Evolutionary conservation across 106 monocot genomes (phyloP).

Genomic region (Posidonia australis): DNA sequence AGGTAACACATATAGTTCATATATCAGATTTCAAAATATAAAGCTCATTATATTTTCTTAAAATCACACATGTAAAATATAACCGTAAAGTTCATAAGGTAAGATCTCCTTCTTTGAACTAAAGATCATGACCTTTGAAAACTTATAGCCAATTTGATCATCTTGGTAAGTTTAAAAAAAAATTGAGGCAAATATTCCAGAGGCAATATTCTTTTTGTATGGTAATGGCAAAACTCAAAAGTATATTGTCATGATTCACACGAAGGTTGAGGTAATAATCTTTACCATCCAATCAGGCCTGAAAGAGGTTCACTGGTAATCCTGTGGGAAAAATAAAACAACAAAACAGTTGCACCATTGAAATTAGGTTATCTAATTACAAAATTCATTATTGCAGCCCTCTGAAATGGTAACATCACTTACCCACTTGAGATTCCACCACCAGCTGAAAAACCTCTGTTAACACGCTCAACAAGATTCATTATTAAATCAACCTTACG

Average conservation of each 20-base stretch:
- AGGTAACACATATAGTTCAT: too few species aligned
- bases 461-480: constrained; percentile 94
- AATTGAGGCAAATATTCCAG: too few species aligned
- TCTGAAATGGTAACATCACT: constrained; percentile 12
- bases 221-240: neutral
- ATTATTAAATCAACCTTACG: constrained; percentile 87
- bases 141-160: neutral
- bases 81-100: too few species aligned
- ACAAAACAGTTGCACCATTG: too few species aligned
- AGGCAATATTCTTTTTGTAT: too few species aligned
- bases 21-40: too few species aligned
- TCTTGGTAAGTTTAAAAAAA: too few species aligned
- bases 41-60: too few species aligned
- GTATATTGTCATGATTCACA: neutral
- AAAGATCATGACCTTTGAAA: neutral
- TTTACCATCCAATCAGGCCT: constrained; percentile 94
- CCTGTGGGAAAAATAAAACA: constrained; percentile 27
- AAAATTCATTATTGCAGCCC: neutral
- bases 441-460: constrained; percentile 89
- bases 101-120: too few species aligned
- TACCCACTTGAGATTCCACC: constrained; percentile 98
- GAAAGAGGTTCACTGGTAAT: constrained; percentile 94
- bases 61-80: too few species aligned
- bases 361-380: neutral
- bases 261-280: neutral